These are phyloP conservation scores for Tylopilus sp. DNA, from an alignment of 1,284 basidiomycete genomes.

Conservation along the genomic window DNA sequence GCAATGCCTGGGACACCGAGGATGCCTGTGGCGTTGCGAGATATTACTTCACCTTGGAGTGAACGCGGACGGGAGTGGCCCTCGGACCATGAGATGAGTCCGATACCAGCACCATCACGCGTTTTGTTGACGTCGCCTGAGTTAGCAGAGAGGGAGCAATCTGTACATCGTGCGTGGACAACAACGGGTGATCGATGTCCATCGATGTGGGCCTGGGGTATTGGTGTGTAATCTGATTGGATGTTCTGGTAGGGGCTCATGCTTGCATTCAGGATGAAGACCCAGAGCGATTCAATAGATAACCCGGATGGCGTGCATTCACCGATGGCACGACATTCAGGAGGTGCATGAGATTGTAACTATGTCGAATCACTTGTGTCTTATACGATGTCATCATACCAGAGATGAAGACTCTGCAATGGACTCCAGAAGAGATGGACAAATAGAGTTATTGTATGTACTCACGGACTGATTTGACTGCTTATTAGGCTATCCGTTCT, in stretches of 20 bases:
- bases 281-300: not conserved
- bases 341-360: slow-evolving; percentile 3
- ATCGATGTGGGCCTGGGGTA: slow-evolving; percentile 61
- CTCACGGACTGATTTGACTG: too few relatives aligned
- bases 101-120: slow-evolving; percentile 1
- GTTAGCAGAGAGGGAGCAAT: slow-evolving; percentile 47
- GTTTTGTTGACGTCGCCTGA: slow-evolving; percentile 25
- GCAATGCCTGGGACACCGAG: too few relatives aligned
- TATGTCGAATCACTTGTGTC: not conserved
- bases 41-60: too few relatives aligned
- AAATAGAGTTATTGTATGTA: slow-evolving; percentile 8
- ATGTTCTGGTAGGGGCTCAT: not conserved
- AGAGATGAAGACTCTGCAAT: slow-evolving; percentile 39
- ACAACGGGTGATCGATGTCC: slow-evolving; percentile 70
- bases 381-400: not conserved
- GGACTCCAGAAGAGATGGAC: slow-evolving; percentile 23
- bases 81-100: too few relatives aligned
- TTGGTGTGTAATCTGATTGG: slow-evolving; percentile 47
- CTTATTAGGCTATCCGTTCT: not conserved
- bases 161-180: slow-evolving; percentile 43
- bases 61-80: too few relatives aligned
- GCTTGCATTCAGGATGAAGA: slow-evolving; percentile 12
- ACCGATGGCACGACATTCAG: not conserved
- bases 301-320: not conserved
- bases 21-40: too few relatives aligned